Evolutionary conservation across 2,329 filamentous ascomycete species (phyloP), one percentile per base, ranked within the genome.

Genomic region (Xylariaceae sp.): DNA sequence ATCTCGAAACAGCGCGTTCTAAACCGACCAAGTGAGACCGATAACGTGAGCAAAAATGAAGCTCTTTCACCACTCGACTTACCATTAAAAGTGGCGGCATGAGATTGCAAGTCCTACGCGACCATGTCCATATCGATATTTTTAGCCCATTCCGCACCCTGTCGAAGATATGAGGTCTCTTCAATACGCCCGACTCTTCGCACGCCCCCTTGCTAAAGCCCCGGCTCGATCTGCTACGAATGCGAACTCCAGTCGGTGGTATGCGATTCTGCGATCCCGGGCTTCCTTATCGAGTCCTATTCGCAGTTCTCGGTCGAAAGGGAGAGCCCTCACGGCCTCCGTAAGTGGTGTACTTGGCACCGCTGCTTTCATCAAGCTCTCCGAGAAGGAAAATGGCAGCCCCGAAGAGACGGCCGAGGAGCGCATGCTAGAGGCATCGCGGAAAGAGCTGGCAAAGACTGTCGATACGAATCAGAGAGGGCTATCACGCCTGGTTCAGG

Each of bases 371-470:
- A 76, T 87, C 49, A 76, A 81, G 66, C 72, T 86, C 5, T 82
- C 83, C 3, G 80, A 85, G 67, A 72, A 79, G 61, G 79, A 84
- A 48, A 80, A 83, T 63, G 73, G 66, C 44, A 76, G 74, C 48
- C 72, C 75, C 2, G 73, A 78, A 15, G 72, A 88, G 69, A 96
- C 92, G 2, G 84, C 85, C 30, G 92, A 97, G 75, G 83, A 83
- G 74, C 88, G 90, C 65, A 97, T 97, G 93, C 82, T 97, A 11
- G 84, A 92, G 72, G 85, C 82, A 2, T 97, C 92, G 44, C 80
- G 89, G 48, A 78, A 86, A 57, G 93, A 97, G 76, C 84, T 96
- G 42, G 80, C 80, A 58, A 90, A 89, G 68, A 81, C 81, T 42
- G 82, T 92, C 1, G 79, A 83, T 1, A 80, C 86, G 4, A 78